Evolutionary conservation across 2,329 filamentous ascomycete genomes (phyloP), one percentile per base, ranked within the genome.

Genomic region (Colletotrichum theobromicola): DNA sequence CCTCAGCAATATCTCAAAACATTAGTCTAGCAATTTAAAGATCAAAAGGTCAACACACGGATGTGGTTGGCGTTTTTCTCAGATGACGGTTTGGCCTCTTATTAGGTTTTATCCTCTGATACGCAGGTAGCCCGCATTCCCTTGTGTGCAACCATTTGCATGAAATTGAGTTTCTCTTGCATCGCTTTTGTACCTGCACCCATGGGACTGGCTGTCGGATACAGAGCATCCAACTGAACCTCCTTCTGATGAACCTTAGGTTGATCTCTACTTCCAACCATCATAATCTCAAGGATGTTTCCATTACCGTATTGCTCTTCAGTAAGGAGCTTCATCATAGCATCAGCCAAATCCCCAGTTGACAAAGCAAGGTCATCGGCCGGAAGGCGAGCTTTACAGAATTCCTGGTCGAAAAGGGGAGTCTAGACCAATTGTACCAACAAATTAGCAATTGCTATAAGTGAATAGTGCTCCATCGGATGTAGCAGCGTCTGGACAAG

Each of bases 271-370:
- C 62, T 69, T 42, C 74, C 77, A 13, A 66, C 30, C 70, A 72
- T 68, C 75, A 77, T 71, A n/a, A 74, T 68, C 74, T 79, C 77
- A 16, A 77, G 34, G 18, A 76, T 65, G 32, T 75, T 77, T n/a
- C 77, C 77, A 35, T 79, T 69, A 37, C 74, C 77, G 55, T 76
- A 78, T 50, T 77, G 70, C 21, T 70, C 57, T 28, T 76, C 75
- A 1, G 66, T 67, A 4, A 77, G 46, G 6, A 76, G 30, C 13
- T 37, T 21, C 34, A 78, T 71, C 68, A 79, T 76, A 7, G 76
- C 60, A 6, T 66, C 61, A 15, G 65, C 46, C 63, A 65, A 21
- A 28, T 64, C 28, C 10, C 53, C 57, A 15, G 67, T 21, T 7
- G 58, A 70, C 35, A 70, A 18, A 15, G 53, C 26, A 12, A 61